Percentiles rank a stretch among this genome's conserved stretches.
phyloP scores from a whole-genome alignment of 345 rosid species.

The Odontarrhena argentea region DNA sequence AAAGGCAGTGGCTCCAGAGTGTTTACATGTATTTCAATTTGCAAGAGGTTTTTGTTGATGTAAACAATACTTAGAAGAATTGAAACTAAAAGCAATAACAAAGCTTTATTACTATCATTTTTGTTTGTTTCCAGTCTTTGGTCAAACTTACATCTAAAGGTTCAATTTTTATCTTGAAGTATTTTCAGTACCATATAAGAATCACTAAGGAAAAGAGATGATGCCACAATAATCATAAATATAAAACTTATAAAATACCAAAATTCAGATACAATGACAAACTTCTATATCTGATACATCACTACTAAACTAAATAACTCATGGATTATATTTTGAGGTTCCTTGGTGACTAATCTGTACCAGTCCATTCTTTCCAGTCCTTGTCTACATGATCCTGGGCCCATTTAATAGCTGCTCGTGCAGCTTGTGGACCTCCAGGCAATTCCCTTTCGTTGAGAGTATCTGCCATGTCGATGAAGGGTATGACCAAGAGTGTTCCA shows the following conservation, averaged over 20 bases:
- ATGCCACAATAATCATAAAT: not conserved
- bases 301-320: slow-evolving; percentile 17
- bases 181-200: too few species aligned
- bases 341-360: slow-evolving; percentile 37
- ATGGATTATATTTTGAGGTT: not conserved
- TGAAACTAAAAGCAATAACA: too few species aligned
- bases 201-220: not conserved
- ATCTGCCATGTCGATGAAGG: slow-evolving; percentile 97
- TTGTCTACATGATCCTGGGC: slow-evolving; percentile 82
- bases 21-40: not conserved
- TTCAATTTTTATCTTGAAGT: not conserved
- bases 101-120: not conserved
- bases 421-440: slow-evolving; percentile 93
- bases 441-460: slow-evolving; percentile 67
- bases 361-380: slow-evolving; percentile 93
- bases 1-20: slow-evolving; percentile 8
- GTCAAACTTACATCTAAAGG: not conserved
- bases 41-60: too few species aligned
- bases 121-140: not conserved
- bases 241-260: not conserved
- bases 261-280: slow-evolving; percentile 21
- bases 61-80: too few species aligned
- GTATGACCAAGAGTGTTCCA: slow-evolving; percentile 82
- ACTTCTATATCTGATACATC: slow-evolving; percentile 1
- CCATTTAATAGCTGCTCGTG: slow-evolving; percentile 91